Evolutionary conservation across 2,329 filamentous ascomycete genomes (phyloP), one percentile per base, ranked within the genome.

Genomic region (Chalara sp.): DNA sequence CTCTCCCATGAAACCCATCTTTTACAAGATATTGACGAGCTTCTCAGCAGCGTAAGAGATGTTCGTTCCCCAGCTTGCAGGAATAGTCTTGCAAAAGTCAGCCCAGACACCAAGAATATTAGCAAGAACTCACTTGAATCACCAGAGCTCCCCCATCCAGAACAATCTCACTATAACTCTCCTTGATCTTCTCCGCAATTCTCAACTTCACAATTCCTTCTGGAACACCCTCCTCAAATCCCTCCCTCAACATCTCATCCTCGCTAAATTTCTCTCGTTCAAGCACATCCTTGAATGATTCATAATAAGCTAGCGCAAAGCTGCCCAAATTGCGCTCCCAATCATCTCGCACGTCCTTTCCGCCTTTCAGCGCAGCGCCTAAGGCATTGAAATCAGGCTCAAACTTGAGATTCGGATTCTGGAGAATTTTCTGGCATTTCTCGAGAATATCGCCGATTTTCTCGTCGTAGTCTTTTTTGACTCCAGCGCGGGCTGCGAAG

Each of bases 71-170:
- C 65, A 75, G 35, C 65, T 56, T 3, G 60, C 51, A 1, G 70
- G 59, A 3, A 59, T 61, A 10, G 69, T 68, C 69, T 21, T 21
- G 21, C 21, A 21, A 21, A 21, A 21, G 21, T 21, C 3, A 21
- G 21, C 21, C 21, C 21, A 21, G 21, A 3, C 21, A 21, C 21
- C 21, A 21, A 3, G 21, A 21, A 21, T 21, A 21, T 21, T 21
- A 21, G 21, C 21, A 21, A 21, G 21, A 21, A 21, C 21, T 21
- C 21, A 21, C 21, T 3, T 71, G 74, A n/a, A 81, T 59, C 51
- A 74, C 76, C 28, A 79, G 61, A 32, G 71, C 63, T 1, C 75
- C 76, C 39, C 73, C 71, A 58, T 79, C 75, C 32, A 79, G 51
- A 2, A 72, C 64, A 13, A 63, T 60, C 67, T 80, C 76, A 55